phyloP scores from a whole-genome alignment of 2,329 filamentous ascomycete genomes.

The Elsinoe ampelina region DNA sequence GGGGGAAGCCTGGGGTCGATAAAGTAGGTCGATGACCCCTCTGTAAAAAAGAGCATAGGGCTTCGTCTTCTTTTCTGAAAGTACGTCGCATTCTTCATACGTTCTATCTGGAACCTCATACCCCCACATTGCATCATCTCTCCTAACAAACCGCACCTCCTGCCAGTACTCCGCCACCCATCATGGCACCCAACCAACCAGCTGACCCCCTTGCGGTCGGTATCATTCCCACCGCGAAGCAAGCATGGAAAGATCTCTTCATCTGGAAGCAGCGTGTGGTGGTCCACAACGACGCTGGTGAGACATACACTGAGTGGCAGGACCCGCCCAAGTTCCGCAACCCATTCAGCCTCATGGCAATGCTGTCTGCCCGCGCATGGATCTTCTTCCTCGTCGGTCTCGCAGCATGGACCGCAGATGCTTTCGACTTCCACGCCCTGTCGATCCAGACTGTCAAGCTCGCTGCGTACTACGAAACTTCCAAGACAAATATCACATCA shows the following conservation, averaged over 20 bases:
- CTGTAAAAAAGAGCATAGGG: background rate
- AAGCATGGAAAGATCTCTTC: conserved; percentile 57
- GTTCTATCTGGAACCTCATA: background rate
- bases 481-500: conserved; percentile 61
- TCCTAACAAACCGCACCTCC: no score
- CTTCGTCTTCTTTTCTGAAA: background rate
- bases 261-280: conserved; percentile 66
- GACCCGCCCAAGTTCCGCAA: conserved; percentile 57
- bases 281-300: conserved; percentile 54
- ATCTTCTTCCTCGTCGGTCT: conserved; percentile 66
- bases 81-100: background rate
- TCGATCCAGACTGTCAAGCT: conserved; percentile 70
- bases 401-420: conserved; percentile 68
- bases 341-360: conserved; percentile 57
- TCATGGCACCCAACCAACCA: conserved; percentile 33
- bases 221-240: conserved; percentile 53
- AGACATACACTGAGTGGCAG: conserved; percentile 60
- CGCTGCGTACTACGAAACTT: conserved; percentile 47
- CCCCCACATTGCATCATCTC: background rate
- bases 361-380: conserved; percentile 60
- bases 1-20: background rate
- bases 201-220: conserved; percentile 62
- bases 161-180: background rate
- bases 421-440: conserved; percentile 75
- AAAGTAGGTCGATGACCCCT: background rate